Evolutionary conservation across 2,329 filamentous ascomycete species (phyloP).

Genomic region (Exophiala phaeomuriformis): DNA sequence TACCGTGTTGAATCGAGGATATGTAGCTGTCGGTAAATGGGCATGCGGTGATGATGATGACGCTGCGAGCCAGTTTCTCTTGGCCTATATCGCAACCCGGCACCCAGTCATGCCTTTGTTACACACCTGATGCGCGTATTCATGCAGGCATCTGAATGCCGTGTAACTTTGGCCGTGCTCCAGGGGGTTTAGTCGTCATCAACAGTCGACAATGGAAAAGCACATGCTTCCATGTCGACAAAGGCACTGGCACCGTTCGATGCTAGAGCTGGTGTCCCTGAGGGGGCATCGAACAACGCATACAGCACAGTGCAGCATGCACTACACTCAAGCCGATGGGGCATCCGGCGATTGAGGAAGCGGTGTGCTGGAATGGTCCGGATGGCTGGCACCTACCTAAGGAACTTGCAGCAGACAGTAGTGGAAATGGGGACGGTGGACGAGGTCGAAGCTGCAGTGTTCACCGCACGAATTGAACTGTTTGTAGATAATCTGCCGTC

Average conservation of each 20-base stretch:
- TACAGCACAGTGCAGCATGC: neutral
- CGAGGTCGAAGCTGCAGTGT: no score
- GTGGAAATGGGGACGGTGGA: no score
- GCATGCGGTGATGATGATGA: no score
- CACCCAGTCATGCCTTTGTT: neutral
- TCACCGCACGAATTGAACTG: no score
- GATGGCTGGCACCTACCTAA: no score
- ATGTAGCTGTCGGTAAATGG: no score
- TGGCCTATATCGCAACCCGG: neutral
- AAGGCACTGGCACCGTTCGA: neutral
- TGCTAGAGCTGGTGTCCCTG: neutral
- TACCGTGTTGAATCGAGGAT: no score
- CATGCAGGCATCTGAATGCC: neutral
- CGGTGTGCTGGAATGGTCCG: no score
- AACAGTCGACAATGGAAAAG: neutral
- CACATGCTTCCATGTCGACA: conserved; percentile 5
- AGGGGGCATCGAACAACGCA: conserved; percentile 15
- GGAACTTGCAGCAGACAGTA: no score
- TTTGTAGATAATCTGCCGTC: no score
- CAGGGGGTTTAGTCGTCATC: neutral
- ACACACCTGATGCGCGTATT: neutral
- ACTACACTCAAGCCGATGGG: no score
- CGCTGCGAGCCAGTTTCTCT: neutral
- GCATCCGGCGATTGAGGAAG: no score
- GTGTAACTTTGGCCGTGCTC: neutral